Evolutionary conservation across 192 early-diverging fungal species (phyloP).

Genomic region (Mortierella alpina): DNA sequence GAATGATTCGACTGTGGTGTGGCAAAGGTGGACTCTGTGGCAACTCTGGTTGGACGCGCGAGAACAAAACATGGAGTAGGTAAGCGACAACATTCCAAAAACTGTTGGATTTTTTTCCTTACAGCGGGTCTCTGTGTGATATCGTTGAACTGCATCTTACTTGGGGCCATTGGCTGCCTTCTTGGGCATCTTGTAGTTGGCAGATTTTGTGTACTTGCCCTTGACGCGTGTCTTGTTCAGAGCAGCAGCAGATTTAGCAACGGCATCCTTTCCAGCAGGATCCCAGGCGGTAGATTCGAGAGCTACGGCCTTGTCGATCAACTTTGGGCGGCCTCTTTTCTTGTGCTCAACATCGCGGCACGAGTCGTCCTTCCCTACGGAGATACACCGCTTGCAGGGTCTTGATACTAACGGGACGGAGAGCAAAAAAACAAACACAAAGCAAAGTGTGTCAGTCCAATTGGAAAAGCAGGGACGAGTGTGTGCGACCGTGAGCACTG

Average conservation of each 20-base stretch:
- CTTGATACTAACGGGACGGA: conserved; percentile 61
- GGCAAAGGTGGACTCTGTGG: background rate
- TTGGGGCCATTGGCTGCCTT: conserved; percentile 15
- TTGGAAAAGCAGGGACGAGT: background rate
- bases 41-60: background rate
- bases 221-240: conserved; percentile 29
- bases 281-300: conserved; percentile 38
- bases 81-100: no score
- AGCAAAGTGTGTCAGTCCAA: no score
- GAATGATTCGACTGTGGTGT: background rate
- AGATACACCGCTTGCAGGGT: conserved; percentile 84
- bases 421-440: background rate
- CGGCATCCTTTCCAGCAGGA: conserved; percentile 26
- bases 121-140: background rate
- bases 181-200: conserved; percentile 48
- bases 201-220: conserved; percentile 42
- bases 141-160: conserved; percentile 7
- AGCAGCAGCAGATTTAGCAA: background rate
- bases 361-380: conserved; percentile 77
- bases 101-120: background rate
- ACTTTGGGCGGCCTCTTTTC: conserved; percentile 85
- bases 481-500: background rate
- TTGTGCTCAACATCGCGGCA: conserved; percentile 93
- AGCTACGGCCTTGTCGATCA: conserved; percentile 67
- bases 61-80: background rate